Percentiles rank a stretch among this genome's conserved stretches.
Evolutionary conservation across 441 rosid genomes (phyloP).

Genomic region (Kokia cookei): DNA sequence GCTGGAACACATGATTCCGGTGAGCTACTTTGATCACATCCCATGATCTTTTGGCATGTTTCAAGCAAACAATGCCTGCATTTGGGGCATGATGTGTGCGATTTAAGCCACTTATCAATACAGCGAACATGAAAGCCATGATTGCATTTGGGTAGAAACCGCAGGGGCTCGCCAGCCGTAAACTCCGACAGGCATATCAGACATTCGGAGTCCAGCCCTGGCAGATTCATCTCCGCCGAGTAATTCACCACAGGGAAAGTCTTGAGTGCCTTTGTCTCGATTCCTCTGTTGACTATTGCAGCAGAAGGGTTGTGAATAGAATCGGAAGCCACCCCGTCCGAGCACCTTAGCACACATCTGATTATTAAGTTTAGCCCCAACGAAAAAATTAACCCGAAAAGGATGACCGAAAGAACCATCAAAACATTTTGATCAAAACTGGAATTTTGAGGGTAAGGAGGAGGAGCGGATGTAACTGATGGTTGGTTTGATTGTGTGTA

Average conservation of each 20-base stretch:
- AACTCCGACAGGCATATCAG: constrained; percentile 45
- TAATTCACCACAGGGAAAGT: constrained; percentile 43
- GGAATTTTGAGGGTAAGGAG: constrained; percentile 11
- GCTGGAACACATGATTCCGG: constrained; percentile 4
- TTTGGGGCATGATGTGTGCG: constrained; percentile 48
- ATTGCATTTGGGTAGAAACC: constrained; percentile 51
- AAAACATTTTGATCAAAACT: constrained; percentile 36
- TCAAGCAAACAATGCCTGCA: constrained; percentile 47
- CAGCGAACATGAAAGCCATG: constrained; percentile 49
- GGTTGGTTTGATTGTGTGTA: constrained; percentile 2
- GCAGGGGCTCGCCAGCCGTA: constrained; percentile 31
- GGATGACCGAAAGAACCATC: constrained; percentile 38
- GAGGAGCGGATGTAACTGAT: constrained; percentile 10
- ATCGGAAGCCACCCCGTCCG: constrained; percentile 19
- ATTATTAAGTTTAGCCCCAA: constrained; percentile 35
- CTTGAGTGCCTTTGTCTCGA: constrained; percentile 42
- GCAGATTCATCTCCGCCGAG: constrained; percentile 33
- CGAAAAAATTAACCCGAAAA: constrained; percentile 51
- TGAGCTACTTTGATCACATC: constrained; percentile 18
- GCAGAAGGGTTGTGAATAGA: constrained; percentile 13
- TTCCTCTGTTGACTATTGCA: constrained; percentile 29
- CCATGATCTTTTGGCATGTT: constrained; percentile 40
- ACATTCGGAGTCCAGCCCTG: constrained; percentile 37
- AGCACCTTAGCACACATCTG: constrained; percentile 33
- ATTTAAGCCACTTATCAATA: constrained; percentile 52